These are phyloP conservation scores for Thymus mandschuricus DNA, from an alignment of 257 asterid genomes.

Conservation along the genomic window DNA sequence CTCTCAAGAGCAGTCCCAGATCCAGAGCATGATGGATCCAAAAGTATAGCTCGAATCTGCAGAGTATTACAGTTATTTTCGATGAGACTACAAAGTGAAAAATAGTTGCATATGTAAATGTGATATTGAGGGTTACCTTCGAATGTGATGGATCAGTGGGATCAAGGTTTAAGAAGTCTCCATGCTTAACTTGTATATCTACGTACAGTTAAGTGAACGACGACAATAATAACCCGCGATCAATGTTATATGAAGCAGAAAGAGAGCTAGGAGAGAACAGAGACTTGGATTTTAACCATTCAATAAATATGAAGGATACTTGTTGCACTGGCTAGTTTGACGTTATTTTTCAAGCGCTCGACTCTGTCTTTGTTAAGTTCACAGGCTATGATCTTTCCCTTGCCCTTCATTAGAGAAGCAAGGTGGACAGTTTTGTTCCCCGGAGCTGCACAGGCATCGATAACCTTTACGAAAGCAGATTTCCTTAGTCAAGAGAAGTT, in stretches of 20 bases:
- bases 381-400: conserved; percentile 83
- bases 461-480: conserved; percentile 61
- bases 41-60: conserved; percentile 83
- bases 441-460: conserved; percentile 97
- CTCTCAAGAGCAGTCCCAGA: conserved; percentile 88
- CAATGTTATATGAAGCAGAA: neutral
- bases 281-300: neutral
- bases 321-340: conserved; percentile 74
- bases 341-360: conserved; percentile 57
- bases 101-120: neutral
- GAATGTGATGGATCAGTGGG: conserved; percentile 69
- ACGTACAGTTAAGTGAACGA: conserved; percentile 57
- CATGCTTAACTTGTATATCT: conserved; percentile 77
- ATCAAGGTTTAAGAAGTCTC: conserved; percentile 73
- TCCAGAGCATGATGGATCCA: conserved; percentile 98
- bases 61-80: neutral
- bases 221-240: conserved; percentile 6
- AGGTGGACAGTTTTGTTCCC: conserved; percentile 96
- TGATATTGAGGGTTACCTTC: conserved; percentile 48
- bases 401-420: conserved; percentile 88
- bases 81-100: conserved; percentile 3
- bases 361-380: conserved; percentile 83
- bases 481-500: conserved; percentile 25
- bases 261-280: neutral
- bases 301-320: conserved; percentile 66